Evolutionary conservation across 768 basidiomycete genomes (phyloP), one percentile per base, ranked within the genome.

Genomic region (Dioszegia hungarica): DNA sequence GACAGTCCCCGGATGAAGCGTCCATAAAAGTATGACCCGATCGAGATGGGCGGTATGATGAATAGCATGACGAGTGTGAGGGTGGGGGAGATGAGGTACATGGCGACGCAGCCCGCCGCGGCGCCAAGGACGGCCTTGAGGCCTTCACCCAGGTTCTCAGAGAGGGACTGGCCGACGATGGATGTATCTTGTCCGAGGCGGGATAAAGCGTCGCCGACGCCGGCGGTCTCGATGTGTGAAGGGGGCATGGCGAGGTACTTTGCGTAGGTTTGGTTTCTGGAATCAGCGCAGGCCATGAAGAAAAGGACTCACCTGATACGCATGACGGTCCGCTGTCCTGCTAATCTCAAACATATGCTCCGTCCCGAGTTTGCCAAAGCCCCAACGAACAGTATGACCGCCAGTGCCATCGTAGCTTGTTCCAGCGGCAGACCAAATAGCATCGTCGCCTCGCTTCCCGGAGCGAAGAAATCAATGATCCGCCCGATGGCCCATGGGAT

Each of bases 1-100:
- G 90, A 90, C 1, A 98, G 82, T 57, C 84, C 86, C 74, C 91
- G 93, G 59, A 98, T 79, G 76, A 93, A 98, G 9, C 60, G 56
- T 28, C 70, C 54, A 43, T 50, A 55, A 64, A 55, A 69, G 57
- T 56, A 56, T 12, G 41, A 44, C 31, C 47, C 52, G 47, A 68
- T 58, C 20, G 40, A 62, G 15, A 74, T 61, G n/a, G 66, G 58
- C 15, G 55, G 34, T n/a, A 95, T 90, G 52, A 95, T 84, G 29
- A 84, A 83, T 50, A 98, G 81, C 93, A 98, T 97, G 61, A 95
- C 79, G 56, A 87, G 74, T 0, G 93, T 97, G 53, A 98, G 78
- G 27, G 84, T 85, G 0, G 70, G 70, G 6, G 67, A 92, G 54
- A 93, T 82, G 73, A 88, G 90, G 66, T 92, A 85, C 93, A 97